phyloP scores from a whole-genome alignment of 306 rosid species.

The Luffa acutangula region DNA sequence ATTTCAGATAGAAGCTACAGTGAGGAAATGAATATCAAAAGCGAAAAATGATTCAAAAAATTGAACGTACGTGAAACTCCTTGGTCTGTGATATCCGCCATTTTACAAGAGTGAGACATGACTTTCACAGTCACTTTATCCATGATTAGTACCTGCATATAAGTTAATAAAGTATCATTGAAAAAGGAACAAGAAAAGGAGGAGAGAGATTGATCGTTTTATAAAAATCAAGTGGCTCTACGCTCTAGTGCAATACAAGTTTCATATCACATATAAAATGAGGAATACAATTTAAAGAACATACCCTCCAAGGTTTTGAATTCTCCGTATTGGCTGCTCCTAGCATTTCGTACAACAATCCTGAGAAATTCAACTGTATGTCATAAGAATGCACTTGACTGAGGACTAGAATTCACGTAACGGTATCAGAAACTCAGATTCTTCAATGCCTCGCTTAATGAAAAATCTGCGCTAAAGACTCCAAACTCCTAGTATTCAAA shows the following conservation, averaged over 20 bases:
- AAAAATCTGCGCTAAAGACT: not conserved
- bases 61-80: conserved; percentile 62
- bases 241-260: not conserved
- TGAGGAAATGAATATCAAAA: not conserved
- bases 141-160: conserved; percentile 75
- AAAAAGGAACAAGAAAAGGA: not conserved
- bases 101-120: conserved; percentile 90
- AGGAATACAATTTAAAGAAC: conserved; percentile 3
- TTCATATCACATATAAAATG: not conserved
- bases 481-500: not conserved
- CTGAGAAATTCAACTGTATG: conserved; percentile 21
- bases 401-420: not conserved
- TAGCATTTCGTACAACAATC: conserved; percentile 76
- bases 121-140: conserved; percentile 92
- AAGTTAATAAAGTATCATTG: not conserved
- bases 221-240: not conserved
- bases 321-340: conserved; percentile 62
- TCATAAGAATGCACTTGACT: not conserved
- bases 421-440: not conserved
- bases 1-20: not conserved
- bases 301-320: conserved; percentile 89
- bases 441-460: not conserved
- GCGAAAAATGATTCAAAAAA: not conserved
- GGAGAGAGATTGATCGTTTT: not conserved
- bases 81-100: conserved; percentile 97